Conservation (phyloP, 1,284 basidiomycete species). For the Wallemia hederae region DNA sequence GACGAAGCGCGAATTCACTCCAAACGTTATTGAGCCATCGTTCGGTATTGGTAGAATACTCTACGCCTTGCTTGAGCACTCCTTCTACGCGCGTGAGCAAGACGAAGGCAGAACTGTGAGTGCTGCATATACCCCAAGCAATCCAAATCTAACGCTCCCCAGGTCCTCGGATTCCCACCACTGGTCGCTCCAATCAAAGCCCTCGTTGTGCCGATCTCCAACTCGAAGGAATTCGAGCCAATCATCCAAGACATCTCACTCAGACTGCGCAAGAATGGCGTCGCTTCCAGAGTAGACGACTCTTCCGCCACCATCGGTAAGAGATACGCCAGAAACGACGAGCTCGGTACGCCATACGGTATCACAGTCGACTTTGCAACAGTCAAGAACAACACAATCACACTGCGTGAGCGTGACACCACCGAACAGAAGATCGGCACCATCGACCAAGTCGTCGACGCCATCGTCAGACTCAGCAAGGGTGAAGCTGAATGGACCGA, state of each 20-base stretch:
- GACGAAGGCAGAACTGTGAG: constrained; percentile 36
- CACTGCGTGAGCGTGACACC: constrained; percentile 76
- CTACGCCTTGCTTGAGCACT: constrained; percentile 80
- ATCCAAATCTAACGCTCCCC: constrained; percentile 3
- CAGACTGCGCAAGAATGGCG: constrained; percentile 57
- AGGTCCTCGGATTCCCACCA: constrained; percentile 70
- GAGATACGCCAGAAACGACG: constrained; percentile 92
- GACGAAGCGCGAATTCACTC: constrained; percentile 69
- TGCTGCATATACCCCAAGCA: constrained; percentile 4
- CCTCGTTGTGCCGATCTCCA: constrained; percentile 80
- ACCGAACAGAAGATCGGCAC: constrained; percentile 70
- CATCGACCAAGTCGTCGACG: constrained; percentile 63
- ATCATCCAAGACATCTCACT: constrained; percentile 62
- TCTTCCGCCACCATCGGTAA: constrained; percentile 84
- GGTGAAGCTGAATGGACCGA: constrained; percentile 47
- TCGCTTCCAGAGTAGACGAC: constrained; percentile 81
- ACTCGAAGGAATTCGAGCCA: constrained; percentile 55
- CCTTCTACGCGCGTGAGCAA: constrained; percentile 79
- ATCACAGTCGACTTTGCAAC: constrained; percentile 34
- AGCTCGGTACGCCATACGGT: constrained; percentile 89
- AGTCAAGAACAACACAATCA: constrained; percentile 60
- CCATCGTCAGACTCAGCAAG: constrained; percentile 41
- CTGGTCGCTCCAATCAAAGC: constrained; percentile 88
- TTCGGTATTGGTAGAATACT: constrained; percentile 93
- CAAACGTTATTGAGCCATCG: constrained; percentile 96